Base-by-base conservation (phyloP, 352 stramenopile species). In the Nothophytophthora sp. region DNA sequence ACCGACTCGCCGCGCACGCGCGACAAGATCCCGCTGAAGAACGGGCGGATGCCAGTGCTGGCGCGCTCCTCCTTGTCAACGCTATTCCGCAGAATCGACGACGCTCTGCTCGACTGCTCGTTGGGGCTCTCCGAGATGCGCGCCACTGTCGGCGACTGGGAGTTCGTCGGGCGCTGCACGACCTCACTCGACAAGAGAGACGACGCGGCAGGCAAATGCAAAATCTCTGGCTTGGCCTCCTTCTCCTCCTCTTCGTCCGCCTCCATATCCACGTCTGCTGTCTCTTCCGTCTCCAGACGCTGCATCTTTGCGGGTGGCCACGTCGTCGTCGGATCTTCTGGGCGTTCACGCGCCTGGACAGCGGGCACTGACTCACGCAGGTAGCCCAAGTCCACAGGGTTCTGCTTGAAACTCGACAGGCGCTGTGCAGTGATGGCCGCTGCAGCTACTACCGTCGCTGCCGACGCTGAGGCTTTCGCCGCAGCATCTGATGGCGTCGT, bases 341-440 rank as follows among this genome's bases (percentile, higher is more conserved):
- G 58, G 5, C 55, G 47, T 51, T 57, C 58, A 36, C 27, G 63
- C 40, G 29, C 5, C 40, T 29, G 10, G 29, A 35, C 32, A 27
- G 45, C 43, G 15, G 53, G 49, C 2, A 32, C 36, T 23, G 19
- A 54, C 22, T 58, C 58, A 33, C 56, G 76, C 41, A 91, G 55
- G 50, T 91, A 91, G 16, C 58, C 69, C 7, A 91, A 62, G 47
- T 91, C 81, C 16, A 91, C 63, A 15, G 81, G 81, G 43, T 81
- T 67, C 42, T 86, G 72, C 50, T 86, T 83, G 63, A 75, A 86
- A 19, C 65, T 79, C 4, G 79, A 87, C 54, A 88, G 71, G 25
- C 77, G 77, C 43, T 85, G 61, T 20, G 63, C 52, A 19, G 63
- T 73, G 49, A 70, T 74, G 8, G 60, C 60, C 2, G 64, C 64